Evolutionary conservation across 805 yeast genomes (phyloP), one percentile per base, ranked within the genome.

Genomic region (Saturnispora sekii): DNA sequence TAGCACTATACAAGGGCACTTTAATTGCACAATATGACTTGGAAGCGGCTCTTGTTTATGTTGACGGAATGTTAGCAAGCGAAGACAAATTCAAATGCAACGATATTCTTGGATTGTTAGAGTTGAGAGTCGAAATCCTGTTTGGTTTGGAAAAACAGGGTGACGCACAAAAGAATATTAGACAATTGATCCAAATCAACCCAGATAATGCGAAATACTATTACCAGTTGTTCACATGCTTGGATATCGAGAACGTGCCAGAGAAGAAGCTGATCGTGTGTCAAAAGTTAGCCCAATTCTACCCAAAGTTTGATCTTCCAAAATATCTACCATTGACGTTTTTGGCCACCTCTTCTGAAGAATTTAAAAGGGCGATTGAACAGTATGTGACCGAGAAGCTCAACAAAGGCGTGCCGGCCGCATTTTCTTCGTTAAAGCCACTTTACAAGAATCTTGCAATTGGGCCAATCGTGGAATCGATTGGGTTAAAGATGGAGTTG

Each of bases 221-320:
- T 60, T 60, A 64, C 41, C 63, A 74, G 35, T 67, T 93, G 49
- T 96, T 90, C 58, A 61, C 70, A 18, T 68, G 85, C 3, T 69
- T 88, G 49, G 79, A 74, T 4, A 69, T 80, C 17, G 56, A 67
- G 9, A 59, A 56, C n/a, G 55, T 67, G 36, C 66, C 77, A n/a
- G 62, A 63, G 10, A 70, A 68, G n/a, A 75, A 83, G 59, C 62
- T 73, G 44, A 71, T 68, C 14, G 62, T 90, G 48, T 90, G 87
- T 61, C 76, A 72, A 38, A 80, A 76, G 51, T 66, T 89, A 50
- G 72, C 76, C 2, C 62, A 57, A 37, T 80, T 84, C 57, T 89
- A 87, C 62, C 97, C 97, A 31, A 77, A 73, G 52, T 77, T 90
- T 2, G 96, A 88, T 57, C 80, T 90, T 26, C 88, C 93, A 28